Evolutionary conservation across 2,329 filamentous ascomycete species (phyloP).

Genomic region (Penicillium sp.): DNA sequence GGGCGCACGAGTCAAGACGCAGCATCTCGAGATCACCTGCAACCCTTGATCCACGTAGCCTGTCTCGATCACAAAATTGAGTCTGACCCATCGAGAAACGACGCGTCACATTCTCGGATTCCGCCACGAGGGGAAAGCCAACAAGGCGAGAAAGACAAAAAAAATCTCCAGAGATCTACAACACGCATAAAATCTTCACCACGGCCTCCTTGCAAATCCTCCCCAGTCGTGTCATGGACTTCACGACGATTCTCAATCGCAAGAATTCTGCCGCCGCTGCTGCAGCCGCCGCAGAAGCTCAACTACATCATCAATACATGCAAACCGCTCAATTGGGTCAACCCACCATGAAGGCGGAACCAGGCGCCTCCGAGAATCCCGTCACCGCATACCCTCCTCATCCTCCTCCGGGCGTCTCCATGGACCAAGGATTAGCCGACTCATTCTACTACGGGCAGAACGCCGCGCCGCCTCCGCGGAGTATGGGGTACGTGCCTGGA

Average conservation of each 20-base stretch:
- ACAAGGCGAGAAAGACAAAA: no score
- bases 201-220: conserved; percentile 18
- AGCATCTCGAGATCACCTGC: no score
- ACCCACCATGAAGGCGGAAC: conserved; percentile 54
- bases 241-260: conserved; percentile 48
- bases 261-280: conserved; percentile 43
- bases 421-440: conserved; percentile 33
- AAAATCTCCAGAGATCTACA: no score
- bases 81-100: no score
- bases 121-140: no score
- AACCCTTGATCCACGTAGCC: no score
- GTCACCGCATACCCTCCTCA: conserved; percentile 54
- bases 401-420: conserved; percentile 47
- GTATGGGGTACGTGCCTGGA: conserved; percentile 49
- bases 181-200: no score
- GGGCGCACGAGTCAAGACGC: no score
- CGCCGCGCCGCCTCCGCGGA: conserved; percentile 48
- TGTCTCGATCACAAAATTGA: no score
- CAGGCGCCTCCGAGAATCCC: conserved; percentile 51
- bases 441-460: conserved; percentile 21
- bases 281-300: conserved; percentile 38
- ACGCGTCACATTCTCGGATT: no score
- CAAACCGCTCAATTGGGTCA: conserved; percentile 37
- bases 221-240: conserved; percentile 45
- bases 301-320: conserved; percentile 43